Percentiles rank a stretch among this genome's conserved stretches.
These are phyloP conservation scores for Handroanthus guayacan DNA, from an alignment of 257 asterid genomes.

Conservation along the genomic window DNA sequence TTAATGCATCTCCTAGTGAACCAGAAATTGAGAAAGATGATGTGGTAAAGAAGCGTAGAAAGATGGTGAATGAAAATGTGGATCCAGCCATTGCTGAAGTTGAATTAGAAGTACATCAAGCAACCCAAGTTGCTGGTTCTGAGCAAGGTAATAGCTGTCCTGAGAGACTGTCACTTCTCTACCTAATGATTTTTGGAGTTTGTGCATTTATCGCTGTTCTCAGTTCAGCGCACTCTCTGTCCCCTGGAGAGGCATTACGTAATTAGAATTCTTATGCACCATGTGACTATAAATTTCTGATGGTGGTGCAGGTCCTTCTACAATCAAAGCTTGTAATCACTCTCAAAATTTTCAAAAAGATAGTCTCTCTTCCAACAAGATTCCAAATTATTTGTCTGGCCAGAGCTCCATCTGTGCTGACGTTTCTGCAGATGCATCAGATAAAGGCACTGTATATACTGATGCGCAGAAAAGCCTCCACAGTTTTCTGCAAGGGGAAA, in stretches of 20 bases:
- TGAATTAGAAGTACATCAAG: slow-evolving; percentile 36
- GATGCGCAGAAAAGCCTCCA: slow-evolving; percentile 55
- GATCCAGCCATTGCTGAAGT: slow-evolving; percentile 45
- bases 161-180: slow-evolving; percentile 2
- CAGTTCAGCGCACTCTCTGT: not conserved
- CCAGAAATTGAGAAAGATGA: slow-evolving; percentile 50
- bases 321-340: slow-evolving; percentile 36
- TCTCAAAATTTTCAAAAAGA: slow-evolving; percentile 40
- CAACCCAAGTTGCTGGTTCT: slow-evolving; percentile 36
- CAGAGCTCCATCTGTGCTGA: slow-evolving; percentile 37
- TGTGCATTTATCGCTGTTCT: not conserved
- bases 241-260: slow-evolving; percentile 25
- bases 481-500: slow-evolving; percentile 52
- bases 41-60: slow-evolving; percentile 64
- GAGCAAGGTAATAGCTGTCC: slow-evolving; percentile 44
- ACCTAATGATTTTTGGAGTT: slow-evolving; percentile 14
- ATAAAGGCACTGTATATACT: slow-evolving; percentile 35
- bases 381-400: slow-evolving; percentile 31
- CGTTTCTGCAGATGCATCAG: slow-evolving; percentile 43
- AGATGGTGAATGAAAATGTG: slow-evolving; percentile 45
- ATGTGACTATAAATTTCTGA: slow-evolving; percentile 19
- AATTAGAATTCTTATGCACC: not conserved
- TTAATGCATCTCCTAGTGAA: slow-evolving; percentile 45
- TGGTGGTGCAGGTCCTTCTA: slow-evolving; percentile 50
- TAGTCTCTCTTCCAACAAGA: slow-evolving; percentile 9